phyloP scores from a whole-genome alignment of 2,329 filamentous ascomycete species.

The Aurifilum marmelostoma region DNA sequence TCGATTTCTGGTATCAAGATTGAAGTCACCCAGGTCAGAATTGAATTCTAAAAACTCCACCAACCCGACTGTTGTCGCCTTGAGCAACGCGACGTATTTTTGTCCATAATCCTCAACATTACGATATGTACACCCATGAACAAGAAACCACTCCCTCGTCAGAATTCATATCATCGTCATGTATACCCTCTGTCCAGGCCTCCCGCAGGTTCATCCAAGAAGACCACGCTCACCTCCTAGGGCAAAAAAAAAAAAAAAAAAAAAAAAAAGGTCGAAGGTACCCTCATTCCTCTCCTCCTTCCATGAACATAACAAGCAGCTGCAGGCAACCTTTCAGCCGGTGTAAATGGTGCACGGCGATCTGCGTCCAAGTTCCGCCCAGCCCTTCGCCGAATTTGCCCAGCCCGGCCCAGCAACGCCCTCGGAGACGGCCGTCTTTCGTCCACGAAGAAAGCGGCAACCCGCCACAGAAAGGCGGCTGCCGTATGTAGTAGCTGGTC shows the following conservation, averaged over 20 bases:
- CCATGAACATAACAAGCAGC: not conserved
- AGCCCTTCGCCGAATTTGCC: too few relatives aligned
- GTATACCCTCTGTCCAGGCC: not conserved
- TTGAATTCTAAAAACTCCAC: not conserved
- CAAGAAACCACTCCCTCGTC: not conserved
- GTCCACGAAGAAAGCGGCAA: too few relatives aligned
- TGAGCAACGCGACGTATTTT: too few relatives aligned
- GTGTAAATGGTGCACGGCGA: not conserved
- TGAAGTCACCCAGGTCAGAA: not conserved
- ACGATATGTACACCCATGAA: not conserved
- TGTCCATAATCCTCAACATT: not conserved
- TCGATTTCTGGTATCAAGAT: not conserved
- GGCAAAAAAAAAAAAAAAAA: not conserved
- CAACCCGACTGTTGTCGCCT: too few relatives aligned
- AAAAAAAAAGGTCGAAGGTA: not conserved
- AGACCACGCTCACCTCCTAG: too few relatives aligned
- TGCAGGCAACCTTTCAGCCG: not conserved
- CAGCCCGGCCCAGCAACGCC: too few relatives aligned
- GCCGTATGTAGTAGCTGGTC: too few relatives aligned
- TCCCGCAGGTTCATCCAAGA: too few relatives aligned
- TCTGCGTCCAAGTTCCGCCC: too few relatives aligned
- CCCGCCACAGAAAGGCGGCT: too few relatives aligned
- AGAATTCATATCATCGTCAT: not conserved
- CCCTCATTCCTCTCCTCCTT: not conserved
- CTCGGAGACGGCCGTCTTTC: too few relatives aligned